These are phyloP conservation scores for Cyclotella choctawhatcheeana DNA, from an alignment of 108 stramenopile genomes.

Conservation along the genomic window DNA sequence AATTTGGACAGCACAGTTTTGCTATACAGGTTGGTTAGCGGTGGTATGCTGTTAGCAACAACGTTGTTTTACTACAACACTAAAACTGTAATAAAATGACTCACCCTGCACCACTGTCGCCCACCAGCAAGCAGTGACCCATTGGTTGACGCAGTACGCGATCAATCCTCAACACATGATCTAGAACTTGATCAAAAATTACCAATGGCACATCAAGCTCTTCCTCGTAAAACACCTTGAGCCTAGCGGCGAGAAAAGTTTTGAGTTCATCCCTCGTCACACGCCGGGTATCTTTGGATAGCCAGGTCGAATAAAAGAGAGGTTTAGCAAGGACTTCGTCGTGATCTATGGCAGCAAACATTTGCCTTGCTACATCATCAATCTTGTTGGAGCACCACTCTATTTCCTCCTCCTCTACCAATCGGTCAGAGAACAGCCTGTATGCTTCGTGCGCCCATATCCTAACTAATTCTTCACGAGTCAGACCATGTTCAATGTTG, in stretches of 20 bases:
- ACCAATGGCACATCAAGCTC: constrained; percentile 97
- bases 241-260: constrained; percentile 85
- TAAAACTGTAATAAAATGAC: too few species aligned
- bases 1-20: constrained; percentile 81
- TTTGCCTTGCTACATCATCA: constrained; percentile 74
- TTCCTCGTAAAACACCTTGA: constrained; percentile 98
- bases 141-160: constrained; percentile 89
- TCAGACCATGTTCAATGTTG: constrained; percentile 74
- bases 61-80: too few species aligned
- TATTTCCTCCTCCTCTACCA: constrained; percentile 88
- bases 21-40: not conserved
- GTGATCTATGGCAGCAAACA: constrained; percentile 85
- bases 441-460: constrained; percentile 98
- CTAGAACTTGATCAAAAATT: constrained; percentile 96
- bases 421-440: constrained; percentile 94
- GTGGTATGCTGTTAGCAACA: too few species aligned
- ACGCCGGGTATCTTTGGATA: constrained; percentile 89
- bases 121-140: constrained; percentile 92
- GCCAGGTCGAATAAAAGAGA: constrained; percentile 93
- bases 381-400: constrained; percentile 89
- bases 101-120: constrained; percentile 97
- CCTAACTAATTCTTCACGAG: constrained; percentile 91
- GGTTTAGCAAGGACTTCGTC: constrained; percentile 85
- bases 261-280: constrained; percentile 85
- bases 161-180: constrained; percentile 91